Conservation (phyloP, 169 alveolate genomes). For the Cyclospora cayetanensis region DNA sequence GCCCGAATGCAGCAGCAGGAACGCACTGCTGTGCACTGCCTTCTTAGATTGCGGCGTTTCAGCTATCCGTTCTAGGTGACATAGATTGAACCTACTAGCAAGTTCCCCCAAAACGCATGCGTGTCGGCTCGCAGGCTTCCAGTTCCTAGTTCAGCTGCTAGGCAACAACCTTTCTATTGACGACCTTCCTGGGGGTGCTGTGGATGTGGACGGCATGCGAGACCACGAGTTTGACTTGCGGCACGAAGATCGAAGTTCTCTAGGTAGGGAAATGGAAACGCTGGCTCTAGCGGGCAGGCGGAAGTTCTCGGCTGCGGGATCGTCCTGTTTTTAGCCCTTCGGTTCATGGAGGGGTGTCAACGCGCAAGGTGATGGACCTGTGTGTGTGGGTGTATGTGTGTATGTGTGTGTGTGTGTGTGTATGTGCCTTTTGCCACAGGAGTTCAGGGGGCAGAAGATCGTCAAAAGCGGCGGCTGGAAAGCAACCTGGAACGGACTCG, state of each 20-base stretch:
- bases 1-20: too few relatives aligned
- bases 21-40: too few relatives aligned
- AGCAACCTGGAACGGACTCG: conserved; percentile 69
- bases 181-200: conserved; percentile 72
- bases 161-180: conserved; percentile 61
- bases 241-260: too few relatives aligned
- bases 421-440: background rate
- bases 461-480: conserved; percentile 2
- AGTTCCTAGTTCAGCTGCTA: conserved; percentile 59
- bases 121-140: conserved; percentile 26
- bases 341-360: background rate
- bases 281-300: too few relatives aligned
- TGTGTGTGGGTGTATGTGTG: background rate
- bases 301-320: too few relatives aligned
- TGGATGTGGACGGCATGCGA: background rate
- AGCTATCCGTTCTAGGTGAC: too few relatives aligned
- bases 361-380: background rate
- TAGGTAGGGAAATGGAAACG: too few relatives aligned
- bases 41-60: too few relatives aligned
- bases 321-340: background rate
- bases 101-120: background rate
- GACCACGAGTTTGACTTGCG: background rate
- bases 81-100: background rate
- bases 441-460: background rate
- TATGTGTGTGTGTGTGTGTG: background rate